phyloP scores from a whole-genome alignment of 2,329 filamentous ascomycete genomes.

The Beauveria pseudobassiana region DNA sequence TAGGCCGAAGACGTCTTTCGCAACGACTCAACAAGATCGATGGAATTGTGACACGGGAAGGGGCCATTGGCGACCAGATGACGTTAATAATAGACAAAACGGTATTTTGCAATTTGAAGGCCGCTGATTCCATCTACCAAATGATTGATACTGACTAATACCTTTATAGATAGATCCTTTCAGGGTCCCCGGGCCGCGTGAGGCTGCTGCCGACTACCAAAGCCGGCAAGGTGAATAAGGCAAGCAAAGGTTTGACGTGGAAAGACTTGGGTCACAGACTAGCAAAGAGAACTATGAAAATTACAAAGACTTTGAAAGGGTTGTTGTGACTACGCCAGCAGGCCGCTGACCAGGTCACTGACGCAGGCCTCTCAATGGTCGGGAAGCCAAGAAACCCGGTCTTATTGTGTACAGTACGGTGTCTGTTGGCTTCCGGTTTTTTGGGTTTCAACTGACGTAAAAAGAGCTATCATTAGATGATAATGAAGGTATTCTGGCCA shows the following conservation, averaged over 20 bases:
- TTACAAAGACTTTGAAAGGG: constrained; percentile 43
- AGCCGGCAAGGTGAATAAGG: constrained; percentile 38
- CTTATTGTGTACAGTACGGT: too few relatives aligned
- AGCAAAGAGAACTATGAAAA: constrained; percentile 50
- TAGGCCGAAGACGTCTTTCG: constrained; percentile 42
- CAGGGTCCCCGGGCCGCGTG: constrained; percentile 29
- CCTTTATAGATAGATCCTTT: constrained; percentile 54
- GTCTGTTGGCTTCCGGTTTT: too few relatives aligned
- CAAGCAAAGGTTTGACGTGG: constrained; percentile 48
- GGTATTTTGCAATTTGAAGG: constrained; percentile 40
- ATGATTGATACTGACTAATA: constrained; percentile 60
- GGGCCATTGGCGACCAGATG: constrained; percentile 40
- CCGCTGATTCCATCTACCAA: constrained; percentile 48
- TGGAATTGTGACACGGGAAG: constrained; percentile 56
- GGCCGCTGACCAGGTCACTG: too few relatives aligned
- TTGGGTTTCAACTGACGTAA: too few relatives aligned
- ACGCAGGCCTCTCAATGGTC: too few relatives aligned
- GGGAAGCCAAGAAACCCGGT: too few relatives aligned
- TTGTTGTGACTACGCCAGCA: too few relatives aligned
- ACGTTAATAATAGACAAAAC: constrained; percentile 28
- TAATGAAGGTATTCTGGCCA: too few relatives aligned
- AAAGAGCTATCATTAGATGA: too few relatives aligned
- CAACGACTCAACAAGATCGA: constrained; percentile 45
- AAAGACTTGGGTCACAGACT: constrained; percentile 42
- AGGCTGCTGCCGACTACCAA: constrained; percentile 31